Evolutionary conservation across 768 basidiomycete species (phyloP), one percentile per base, ranked within the genome.

Genomic region (Boletellus sp.): DNA sequence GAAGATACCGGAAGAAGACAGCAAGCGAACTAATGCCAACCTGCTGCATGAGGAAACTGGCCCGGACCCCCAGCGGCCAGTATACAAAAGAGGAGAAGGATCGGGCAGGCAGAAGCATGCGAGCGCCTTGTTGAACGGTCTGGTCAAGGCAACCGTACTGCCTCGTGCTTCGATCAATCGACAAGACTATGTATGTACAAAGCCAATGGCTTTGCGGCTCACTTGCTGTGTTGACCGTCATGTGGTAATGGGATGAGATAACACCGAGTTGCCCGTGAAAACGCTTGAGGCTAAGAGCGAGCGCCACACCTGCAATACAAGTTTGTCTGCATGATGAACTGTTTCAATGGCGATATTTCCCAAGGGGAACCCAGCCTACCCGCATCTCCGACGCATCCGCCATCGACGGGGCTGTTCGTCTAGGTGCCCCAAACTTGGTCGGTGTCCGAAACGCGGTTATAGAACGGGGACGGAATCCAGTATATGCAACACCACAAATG

Each of bases 301-400:
- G 4, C 20, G n/a, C 32, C 40, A 41, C 44, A 16, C 19, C 38
- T 20, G 34, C 33, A 45, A 50, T 24, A 33, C 17, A 19, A 36
- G 37, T 23, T 17, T 42, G 26, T 37, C 35, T 34, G 38, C 35
- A 19, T 33, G 38, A 36, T 3, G 20, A 13, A 6, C 24, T 23
- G 36, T 31, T 51, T 46, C 40, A 50, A 39, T 45, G 48, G 46
- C 34, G 39, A 45, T 35, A 38, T 26, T 26, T 47, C 17, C 38
- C 38, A 12, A 45, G 15, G 2, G n/a, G 35, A 11, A 33, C 16
- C 13, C 22, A 39, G 35, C n/a, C 24, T 11, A 43, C 39, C 39
- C 23, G 54, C 61, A 36, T 56, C 65, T 52, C 40, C 23, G 52
- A 34, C 5, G 46, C 33, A 67, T 65, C 64, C 65, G 65, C 64